Conservation (phyloP, 1,284 basidiomycete species). For the Cutaneotrichosporon sp. region DNA sequence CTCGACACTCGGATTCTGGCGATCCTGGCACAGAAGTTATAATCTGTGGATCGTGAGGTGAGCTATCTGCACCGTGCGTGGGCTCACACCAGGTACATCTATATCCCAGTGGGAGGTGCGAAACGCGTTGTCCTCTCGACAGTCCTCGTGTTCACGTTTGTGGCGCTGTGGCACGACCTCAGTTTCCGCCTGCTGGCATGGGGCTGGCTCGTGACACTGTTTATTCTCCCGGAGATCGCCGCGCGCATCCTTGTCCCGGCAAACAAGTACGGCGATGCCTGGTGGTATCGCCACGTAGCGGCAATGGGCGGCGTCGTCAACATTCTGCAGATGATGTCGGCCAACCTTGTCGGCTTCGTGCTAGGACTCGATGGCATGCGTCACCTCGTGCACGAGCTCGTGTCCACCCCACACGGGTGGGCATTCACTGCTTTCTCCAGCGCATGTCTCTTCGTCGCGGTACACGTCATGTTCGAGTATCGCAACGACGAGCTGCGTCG, state of each 20-base stretch:
- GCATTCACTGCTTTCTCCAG: conserved; percentile 63
- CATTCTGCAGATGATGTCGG: conserved; percentile 82
- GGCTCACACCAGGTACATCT: conserved; percentile 61
- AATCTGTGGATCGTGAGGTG: conserved; percentile 88
- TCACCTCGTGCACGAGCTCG: conserved; percentile 64
- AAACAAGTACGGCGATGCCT: conserved; percentile 60
- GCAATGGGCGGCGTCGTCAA: conserved; percentile 82
- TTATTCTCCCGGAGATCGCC: conserved; percentile 80
- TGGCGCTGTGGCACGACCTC: conserved; percentile 98
- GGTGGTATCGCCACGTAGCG: conserved; percentile 83
- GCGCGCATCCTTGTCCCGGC: conserved; percentile 60
- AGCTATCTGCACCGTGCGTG: neutral
- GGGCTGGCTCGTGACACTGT: conserved; percentile 93
- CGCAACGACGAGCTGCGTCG: conserved; percentile 50
- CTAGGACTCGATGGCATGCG: conserved; percentile 77
- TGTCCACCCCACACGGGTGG: conserved; percentile 56
- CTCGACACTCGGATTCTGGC: conserved; percentile 88
- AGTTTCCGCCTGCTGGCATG: conserved; percentile 83
- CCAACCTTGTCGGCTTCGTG: conserved; percentile 94
- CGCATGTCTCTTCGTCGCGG: conserved; percentile 69
- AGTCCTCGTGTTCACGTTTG: conserved; percentile 86
- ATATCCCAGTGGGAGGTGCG: conserved; percentile 82
- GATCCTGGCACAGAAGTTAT: conserved; percentile 93
- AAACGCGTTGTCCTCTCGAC: conserved; percentile 63
- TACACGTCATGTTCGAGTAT: conserved; percentile 95